Evolutionary conservation across 768 basidiomycete species (phyloP).

Genomic region (Tylopilus cervinicoccineus): DNA sequence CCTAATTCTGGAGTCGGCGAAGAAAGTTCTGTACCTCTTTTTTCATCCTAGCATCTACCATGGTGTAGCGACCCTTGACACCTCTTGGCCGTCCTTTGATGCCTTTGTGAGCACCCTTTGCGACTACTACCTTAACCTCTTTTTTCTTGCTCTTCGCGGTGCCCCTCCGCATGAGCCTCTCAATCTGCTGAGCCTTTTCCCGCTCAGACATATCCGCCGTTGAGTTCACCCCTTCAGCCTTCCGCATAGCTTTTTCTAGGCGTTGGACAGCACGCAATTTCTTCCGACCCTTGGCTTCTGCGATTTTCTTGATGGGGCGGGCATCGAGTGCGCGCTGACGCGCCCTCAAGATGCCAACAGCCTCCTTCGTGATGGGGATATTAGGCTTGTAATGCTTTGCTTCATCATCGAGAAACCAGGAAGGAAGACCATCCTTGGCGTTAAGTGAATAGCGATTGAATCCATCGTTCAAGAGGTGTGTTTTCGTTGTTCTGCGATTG

Average conservation of each 20-base stretch:
- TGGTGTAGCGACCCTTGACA: constrained; percentile 90
- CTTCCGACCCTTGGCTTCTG: constrained; percentile 97
- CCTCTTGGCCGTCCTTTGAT: constrained; percentile 92
- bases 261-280: constrained; percentile 84
- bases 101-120: constrained; percentile 85
- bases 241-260: constrained; percentile 91
- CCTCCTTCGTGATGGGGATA: constrained; percentile 96
- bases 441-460: constrained; percentile 93
- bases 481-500: constrained; percentile 85
- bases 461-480: constrained; percentile 88
- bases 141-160: constrained; percentile 66
- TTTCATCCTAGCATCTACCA: constrained; percentile 92
- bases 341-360: constrained; percentile 76
- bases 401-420: constrained; percentile 98
- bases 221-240: constrained; percentile 88
- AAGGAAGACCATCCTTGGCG: constrained; percentile 85
- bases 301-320: constrained; percentile 97
- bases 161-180: constrained; percentile 86
- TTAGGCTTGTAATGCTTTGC: constrained; percentile 89
- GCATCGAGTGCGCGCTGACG: constrained; percentile 94
- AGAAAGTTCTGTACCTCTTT: constrained; percentile 60
- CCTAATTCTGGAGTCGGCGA: neutral
- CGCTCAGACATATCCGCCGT: constrained; percentile 90
- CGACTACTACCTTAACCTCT: constrained; percentile 85
- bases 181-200: constrained; percentile 92